Percentiles rank a stretch among this genome's conserved stretches.
Conservation (phyloP, 176 grass and related monocot species). For the Chloris gayana region DNA sequence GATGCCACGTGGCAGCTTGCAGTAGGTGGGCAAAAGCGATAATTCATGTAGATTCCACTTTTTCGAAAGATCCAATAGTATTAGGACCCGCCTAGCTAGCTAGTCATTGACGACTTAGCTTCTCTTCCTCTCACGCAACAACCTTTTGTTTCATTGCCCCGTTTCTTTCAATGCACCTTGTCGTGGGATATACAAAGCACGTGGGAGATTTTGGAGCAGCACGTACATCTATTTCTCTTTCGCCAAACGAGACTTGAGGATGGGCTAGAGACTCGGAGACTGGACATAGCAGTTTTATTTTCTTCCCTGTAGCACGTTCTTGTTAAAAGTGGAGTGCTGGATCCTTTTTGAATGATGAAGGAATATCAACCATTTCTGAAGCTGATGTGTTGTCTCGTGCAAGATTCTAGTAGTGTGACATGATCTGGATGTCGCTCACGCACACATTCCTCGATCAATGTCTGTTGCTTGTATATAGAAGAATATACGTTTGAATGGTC, state of each 20-base stretch:
- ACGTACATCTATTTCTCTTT: too few relatives aligned
- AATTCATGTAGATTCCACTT: slow-evolving; percentile 21
- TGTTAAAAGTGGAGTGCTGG: too few relatives aligned
- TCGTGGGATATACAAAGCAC: neutral
- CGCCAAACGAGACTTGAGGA: too few relatives aligned
- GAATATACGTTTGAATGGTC: neutral
- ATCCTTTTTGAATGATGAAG: too few relatives aligned
- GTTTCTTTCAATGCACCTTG: neutral
- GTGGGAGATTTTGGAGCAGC: neutral
- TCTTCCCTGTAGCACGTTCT: too few relatives aligned
- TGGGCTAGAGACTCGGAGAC: too few relatives aligned
- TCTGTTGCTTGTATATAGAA: neutral
- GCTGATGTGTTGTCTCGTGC: too few relatives aligned
- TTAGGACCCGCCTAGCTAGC: neutral
- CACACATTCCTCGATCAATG: neutral
- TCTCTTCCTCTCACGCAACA: neutral
- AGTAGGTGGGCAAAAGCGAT: neutral
- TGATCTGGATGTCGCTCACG: too few relatives aligned
- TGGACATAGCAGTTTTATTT: too few relatives aligned
- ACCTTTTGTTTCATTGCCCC: neutral
- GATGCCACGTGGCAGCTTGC: neutral
- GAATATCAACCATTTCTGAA: too few relatives aligned
- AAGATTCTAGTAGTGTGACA: too few relatives aligned
- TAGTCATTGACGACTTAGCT: neutral
- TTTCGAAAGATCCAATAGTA: slow-evolving; percentile 28